Base-by-base conservation (phyloP, 1,139 yeast genomes). In the Yamadazyma spencermartinsiae region DNA sequence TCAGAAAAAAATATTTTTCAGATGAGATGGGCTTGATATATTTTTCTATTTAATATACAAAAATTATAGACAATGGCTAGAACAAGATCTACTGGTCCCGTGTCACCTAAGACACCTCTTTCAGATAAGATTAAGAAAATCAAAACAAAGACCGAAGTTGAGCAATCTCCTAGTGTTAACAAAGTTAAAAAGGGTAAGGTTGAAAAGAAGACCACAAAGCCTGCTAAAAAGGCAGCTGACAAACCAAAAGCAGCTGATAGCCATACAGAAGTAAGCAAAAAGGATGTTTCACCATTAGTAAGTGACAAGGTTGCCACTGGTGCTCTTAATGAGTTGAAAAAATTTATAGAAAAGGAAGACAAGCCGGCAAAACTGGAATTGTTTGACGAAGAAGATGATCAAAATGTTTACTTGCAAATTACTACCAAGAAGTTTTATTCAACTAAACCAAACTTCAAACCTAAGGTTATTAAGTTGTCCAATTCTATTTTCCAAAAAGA, bases 381-480 rank as follows among this genome's bases (percentile, higher is more conserved):
- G 48, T 69, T 68, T 37, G 74, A 69, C 37, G 69, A 76, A 40
- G 82, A 74, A 41, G 85, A 77, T 34, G 76, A 71, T 21, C 61
- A 65, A 33, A 68, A 67, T 50, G 68, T 73, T 50, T 80, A 72
- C 48, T 64, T 88, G 40, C 84, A 80, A 50, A 63, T 89, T 45
- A 78, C 81, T 32, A 70, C 80, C 48, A 80, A 79, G 56, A 81
- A 82, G 55, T 84, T 76, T 50, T 77, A 80, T 52, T 63, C 84
- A 4, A 66, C 78, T 33, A 76, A 79, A 53, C 82, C 84, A 47
- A 72, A 72, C 41, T 77, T 88, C 55, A 89, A 89, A 64, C 94
- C 96, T 32, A 81, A 79, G 55, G 59, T 78, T 38, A 72, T 90
- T 39, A 56, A 65, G 37, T 57, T 85, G 35, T 68, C 82, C 35